Base-by-base conservation (phyloP, 805 yeast species). In the Millerozyma acaciae region DNA sequence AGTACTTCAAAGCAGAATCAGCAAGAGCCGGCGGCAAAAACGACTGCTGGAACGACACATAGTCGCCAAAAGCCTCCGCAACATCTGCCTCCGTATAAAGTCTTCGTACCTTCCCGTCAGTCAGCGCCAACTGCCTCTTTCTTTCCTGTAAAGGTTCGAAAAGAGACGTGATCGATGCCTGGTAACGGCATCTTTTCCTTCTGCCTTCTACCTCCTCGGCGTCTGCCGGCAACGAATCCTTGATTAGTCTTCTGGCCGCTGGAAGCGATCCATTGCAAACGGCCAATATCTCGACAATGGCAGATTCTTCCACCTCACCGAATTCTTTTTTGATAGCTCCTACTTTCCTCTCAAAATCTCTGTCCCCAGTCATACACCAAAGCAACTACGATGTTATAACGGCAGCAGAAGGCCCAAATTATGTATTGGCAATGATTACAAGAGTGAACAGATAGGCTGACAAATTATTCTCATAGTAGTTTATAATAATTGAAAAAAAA, bases 21-120 rank as follows among this genome's bases (percentile, higher is more conserved):
- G 86, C 76, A 6, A 75, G 37, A 0, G 66, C 62, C 0, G 52
- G 38, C 0, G 85, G 81, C 3, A 84, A 55, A 26, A 79, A 75
- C 40, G 73, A 63, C 28, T 55, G 59, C 35, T 72, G 68, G 26
- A 78, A 57, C 2, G 77, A 60, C 3, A 70, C 67, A 40, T 76
- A 77, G 1, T 80, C 77, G 15, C 41, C 34, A 3, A 78, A 36
- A n/a, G 64, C 45, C 16, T 56, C 33, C 39, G 69, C 68, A 3
- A 81, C 70, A 26, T 75, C 78, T 21, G 65, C 68, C 16, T 76
- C 74, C 64, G 38, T 71, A 65, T 4, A 83, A 52, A 27, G 60
- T 60, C 3, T 72, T 51, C 1, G 12, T 7, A 68, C 53, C 35
- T 48, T 50, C 39, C 50, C 29, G 15, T 16, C 24, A 6, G 14